Percentiles rank a stretch among this genome's conserved stretches.
phyloP scores from a whole-genome alignment of 1,139 yeast species.

The Sugiyamaella xylanicola region DNA sequence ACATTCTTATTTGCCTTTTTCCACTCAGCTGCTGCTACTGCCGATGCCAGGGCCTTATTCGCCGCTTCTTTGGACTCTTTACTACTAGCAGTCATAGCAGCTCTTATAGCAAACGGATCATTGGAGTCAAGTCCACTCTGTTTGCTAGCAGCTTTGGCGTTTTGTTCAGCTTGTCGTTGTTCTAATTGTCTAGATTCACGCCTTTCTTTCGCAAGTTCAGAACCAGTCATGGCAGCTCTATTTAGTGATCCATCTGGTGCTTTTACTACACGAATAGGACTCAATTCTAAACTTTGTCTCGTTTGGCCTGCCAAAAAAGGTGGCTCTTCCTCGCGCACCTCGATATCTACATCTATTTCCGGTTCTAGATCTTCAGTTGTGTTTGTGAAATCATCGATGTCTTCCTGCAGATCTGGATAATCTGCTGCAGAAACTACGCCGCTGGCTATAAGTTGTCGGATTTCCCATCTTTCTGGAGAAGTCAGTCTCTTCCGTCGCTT shows the following conservation, averaged over 20 bases:
- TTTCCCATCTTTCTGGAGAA: constrained; percentile 91
- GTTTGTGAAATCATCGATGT: constrained; percentile 28
- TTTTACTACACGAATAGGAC: constrained; percentile 60
- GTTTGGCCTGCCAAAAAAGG: constrained; percentile 66
- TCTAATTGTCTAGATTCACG: constrained; percentile 58
- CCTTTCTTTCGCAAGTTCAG: constrained; percentile 64
- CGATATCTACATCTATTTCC: constrained; percentile 70
- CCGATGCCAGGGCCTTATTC: constrained; percentile 16
- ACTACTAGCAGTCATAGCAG: constrained; percentile 10
- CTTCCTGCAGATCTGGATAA: constrained; percentile 59
- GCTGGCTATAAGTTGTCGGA: constrained; percentile 76
- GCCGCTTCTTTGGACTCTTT: constrained; percentile 1
- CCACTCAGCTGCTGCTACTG: constrained; percentile 32
- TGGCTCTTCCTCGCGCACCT: constrained; percentile 69
- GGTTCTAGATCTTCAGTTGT: constrained; percentile 42
- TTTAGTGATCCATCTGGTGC: constrained; percentile 80
- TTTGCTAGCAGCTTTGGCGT: constrained; percentile 42
- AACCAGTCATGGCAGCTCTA: constrained; percentile 77
- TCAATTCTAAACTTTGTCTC: constrained; percentile 47
- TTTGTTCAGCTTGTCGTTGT: constrained; percentile 51
- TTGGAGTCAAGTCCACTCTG: constrained; percentile 39
- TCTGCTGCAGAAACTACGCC: constrained; percentile 73
- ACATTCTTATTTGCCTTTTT: constrained; percentile 23
- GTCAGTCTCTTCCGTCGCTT: constrained; percentile 55
- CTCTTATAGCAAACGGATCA: constrained; percentile 35